Conservation (phyloP, 441 rosid species). For the Jatropha podagrica region DNA sequence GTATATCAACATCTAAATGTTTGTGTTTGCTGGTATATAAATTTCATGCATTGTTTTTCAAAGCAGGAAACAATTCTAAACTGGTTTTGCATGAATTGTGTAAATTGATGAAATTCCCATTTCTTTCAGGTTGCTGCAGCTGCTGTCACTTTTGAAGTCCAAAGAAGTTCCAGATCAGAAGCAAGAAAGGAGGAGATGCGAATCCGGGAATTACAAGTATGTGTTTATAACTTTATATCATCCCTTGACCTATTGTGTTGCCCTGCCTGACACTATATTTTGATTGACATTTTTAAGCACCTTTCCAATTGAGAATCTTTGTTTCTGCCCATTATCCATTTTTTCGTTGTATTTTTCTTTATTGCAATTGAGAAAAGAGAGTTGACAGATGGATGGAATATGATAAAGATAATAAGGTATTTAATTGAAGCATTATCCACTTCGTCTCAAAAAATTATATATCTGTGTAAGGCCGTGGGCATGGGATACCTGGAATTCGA, state of each 20-base stretch:
- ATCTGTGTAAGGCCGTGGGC: background rate
- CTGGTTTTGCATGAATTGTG: too few relatives aligned
- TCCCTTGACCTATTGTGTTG: background rate
- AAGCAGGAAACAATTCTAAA: too few relatives aligned
- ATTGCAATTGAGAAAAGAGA: background rate
- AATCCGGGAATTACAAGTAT: constrained; percentile 65
- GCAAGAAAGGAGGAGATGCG: constrained; percentile 83
- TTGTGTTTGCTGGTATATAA: background rate
- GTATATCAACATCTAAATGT: background rate
- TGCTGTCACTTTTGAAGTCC: constrained; percentile 74
- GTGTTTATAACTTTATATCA: constrained; percentile 11
- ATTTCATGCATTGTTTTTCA: too few relatives aligned
- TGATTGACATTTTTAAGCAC: background rate
- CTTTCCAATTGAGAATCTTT: background rate
- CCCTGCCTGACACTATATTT: too few relatives aligned
- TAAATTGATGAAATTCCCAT: constrained; percentile 67
- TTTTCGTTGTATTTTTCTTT: background rate
- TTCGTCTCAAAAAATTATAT: background rate
- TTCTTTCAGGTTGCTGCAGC: too few relatives aligned
- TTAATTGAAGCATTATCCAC: too few relatives aligned
- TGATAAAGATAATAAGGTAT: background rate
- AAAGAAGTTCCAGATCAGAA: constrained; percentile 84
- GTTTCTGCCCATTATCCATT: background rate
- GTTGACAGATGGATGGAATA: background rate
- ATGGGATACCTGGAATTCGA: background rate